These are phyloP conservation scores for Scenedesmus sp. DNA, from an alignment of 163 green algal species.

Conservation along the genomic window DNA sequence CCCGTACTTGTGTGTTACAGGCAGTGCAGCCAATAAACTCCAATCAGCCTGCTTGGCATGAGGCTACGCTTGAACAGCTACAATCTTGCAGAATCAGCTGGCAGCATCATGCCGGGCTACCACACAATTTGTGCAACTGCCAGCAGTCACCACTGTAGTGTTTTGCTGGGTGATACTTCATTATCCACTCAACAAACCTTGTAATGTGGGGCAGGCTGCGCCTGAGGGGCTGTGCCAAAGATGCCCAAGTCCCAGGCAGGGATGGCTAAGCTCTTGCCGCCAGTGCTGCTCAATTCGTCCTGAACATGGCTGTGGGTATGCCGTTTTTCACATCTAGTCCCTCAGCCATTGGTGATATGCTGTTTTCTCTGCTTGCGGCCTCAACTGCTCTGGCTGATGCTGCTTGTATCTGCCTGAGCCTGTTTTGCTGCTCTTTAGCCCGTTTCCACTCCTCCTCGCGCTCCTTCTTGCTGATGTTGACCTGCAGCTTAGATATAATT, in stretches of 20 bases:
- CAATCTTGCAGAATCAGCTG: no score
- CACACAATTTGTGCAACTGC: not conserved
- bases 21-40: not conserved
- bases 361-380: not conserved
- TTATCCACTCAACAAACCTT: not conserved
- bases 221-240: not conserved
- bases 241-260: not conserved
- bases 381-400: not conserved
- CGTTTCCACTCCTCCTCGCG: not conserved
- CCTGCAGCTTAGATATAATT: not conserved
- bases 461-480: not conserved
- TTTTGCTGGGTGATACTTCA: not conserved
- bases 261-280: not conserved
- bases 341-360: not conserved
- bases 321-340: not conserved
- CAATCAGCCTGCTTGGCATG: not conserved
- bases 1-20: not conserved
- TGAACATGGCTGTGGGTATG: constrained; percentile 4
- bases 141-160: not conserved
- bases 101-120: not conserved
- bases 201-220: not conserved
- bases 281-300: not conserved
- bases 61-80: no score
- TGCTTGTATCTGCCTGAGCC: not conserved
- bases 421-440: not conserved